A percentile compares a stretch with the other conserved stretches of the same genome.
Conservation (phyloP, 345 rosid genomes). For the Draba incana region DNA sequence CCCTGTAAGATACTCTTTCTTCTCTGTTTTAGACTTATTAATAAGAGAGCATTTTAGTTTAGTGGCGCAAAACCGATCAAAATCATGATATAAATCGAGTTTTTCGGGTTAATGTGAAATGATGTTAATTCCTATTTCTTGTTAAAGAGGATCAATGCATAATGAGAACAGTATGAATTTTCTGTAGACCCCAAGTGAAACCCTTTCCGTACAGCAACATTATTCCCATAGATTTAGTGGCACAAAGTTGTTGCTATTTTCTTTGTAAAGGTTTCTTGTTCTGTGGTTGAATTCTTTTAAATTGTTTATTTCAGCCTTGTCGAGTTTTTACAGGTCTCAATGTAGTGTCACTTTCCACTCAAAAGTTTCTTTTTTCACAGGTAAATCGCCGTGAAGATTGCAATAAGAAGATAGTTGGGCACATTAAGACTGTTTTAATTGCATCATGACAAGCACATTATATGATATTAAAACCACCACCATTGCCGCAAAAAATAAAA, state of each 20-base stretch:
- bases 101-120: constrained; percentile 6
- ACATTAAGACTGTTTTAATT: constrained; percentile 29
- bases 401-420: constrained; percentile 37
- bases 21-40: constrained; percentile 4
- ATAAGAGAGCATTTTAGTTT: constrained; percentile 19
- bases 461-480: constrained; percentile 33
- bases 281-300: constrained; percentile 35
- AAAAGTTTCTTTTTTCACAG: constrained; percentile 39
- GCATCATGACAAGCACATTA: constrained; percentile 34
- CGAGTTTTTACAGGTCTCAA: constrained; percentile 42
- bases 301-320: constrained; percentile 41
- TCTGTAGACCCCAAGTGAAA: constrained; percentile 44
- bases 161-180: constrained; percentile 32
- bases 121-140: constrained; percentile 20
- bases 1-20: constrained; percentile 10
- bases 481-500: constrained; percentile 38
- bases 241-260: constrained; percentile 34
- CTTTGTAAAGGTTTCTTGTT: constrained; percentile 22
- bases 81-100: neutral
- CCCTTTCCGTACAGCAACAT: constrained; percentile 46
- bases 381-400: constrained; percentile 45
- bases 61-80: constrained; percentile 22
- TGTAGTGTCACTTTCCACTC: constrained; percentile 47
- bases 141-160: constrained; percentile 35
- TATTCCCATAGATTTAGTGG: constrained; percentile 36